A percentile compares a stretch with the other conserved stretches of the same genome.
Conservation (phyloP, 1,284 basidiomycete species). For the Stygiomarasmius scandens region DNA sequence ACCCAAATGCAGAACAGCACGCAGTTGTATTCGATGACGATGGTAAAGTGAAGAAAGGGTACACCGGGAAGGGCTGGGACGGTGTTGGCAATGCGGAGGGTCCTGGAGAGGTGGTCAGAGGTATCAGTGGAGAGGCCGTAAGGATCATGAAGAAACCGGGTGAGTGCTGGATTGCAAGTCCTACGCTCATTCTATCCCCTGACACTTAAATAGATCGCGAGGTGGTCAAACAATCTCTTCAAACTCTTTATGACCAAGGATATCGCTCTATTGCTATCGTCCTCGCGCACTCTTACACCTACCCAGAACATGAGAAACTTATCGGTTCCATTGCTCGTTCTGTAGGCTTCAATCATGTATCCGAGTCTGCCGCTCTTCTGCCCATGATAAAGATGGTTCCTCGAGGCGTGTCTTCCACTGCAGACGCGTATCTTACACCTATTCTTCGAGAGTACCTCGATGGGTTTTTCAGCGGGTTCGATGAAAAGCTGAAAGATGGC, state of each 20-base stretch:
- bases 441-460: constrained; percentile 87
- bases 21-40: constrained; percentile 74
- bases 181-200: neutral
- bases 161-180: constrained; percentile 27
- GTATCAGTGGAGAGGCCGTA: constrained; percentile 91
- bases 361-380: constrained; percentile 84
- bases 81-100: constrained; percentile 64
- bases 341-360: constrained; percentile 87
- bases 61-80: constrained; percentile 77
- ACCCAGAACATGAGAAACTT: constrained; percentile 76
- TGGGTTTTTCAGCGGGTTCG: constrained; percentile 90
- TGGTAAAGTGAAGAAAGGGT: constrained; percentile 69
- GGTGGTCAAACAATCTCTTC: constrained; percentile 59
- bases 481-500: constrained; percentile 63
- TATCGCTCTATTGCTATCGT: constrained; percentile 87
- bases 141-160: constrained; percentile 80
- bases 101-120: constrained; percentile 77
- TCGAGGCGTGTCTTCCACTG: constrained; percentile 89
- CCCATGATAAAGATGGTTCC: constrained; percentile 97
- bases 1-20: constrained; percentile 79
- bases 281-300: constrained; percentile 92
- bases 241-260: constrained; percentile 72
- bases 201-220: constrained; percentile 40
- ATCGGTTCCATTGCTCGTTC: constrained; percentile 76
- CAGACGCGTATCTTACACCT: constrained; percentile 96